Evolutionary conservation across 31 red algal genomes (phyloP).

Genomic region (Endocladia muricata): DNA sequence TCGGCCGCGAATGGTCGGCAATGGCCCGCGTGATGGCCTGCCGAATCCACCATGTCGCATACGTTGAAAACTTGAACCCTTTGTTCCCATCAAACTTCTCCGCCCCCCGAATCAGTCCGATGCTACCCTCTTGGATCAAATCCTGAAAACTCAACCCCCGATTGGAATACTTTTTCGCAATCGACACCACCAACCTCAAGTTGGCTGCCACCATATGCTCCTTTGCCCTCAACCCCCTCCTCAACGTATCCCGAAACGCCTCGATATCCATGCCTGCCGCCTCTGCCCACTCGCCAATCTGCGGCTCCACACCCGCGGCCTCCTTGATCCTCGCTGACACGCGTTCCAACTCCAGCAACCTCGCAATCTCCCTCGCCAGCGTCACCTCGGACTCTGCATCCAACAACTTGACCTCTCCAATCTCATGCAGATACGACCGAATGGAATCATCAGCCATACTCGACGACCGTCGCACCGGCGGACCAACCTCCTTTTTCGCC

Average conservation of each 20-base stretch:
- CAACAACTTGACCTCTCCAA: conserved; percentile 80
- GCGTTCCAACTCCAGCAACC: conserved; percentile 57
- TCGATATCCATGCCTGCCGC: conserved; percentile 36
- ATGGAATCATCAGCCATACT: conserved; percentile 68
- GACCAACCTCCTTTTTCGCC: neutral
- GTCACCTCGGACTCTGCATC: conserved; percentile 69
- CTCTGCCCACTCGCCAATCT: conserved; percentile 70
- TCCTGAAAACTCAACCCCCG: conserved; percentile 94
- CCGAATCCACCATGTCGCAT: conserved; percentile 99
- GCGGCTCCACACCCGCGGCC: conserved; percentile 38
- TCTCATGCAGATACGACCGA: conserved; percentile 81
- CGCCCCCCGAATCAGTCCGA: conserved; percentile 88
- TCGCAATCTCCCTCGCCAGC: conserved; percentile 70
- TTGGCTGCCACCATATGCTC: conserved; percentile 97
- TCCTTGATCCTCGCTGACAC: conserved; percentile 41
- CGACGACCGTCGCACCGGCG: neutral
- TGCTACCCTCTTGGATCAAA: conserved; percentile 96
- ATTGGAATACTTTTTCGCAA: conserved; percentile 96
- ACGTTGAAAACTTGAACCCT: conserved; percentile 99
- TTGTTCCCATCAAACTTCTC: conserved; percentile 96
- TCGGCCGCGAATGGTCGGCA: conserved; percentile 88
- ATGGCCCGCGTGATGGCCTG: conserved; percentile 94
- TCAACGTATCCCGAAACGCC: conserved; percentile 45
- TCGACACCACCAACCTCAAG: conserved; percentile 91
- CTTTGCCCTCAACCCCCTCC: conserved; percentile 75